Evolutionary conservation across 805 yeast genomes (phyloP), one percentile per base, ranked within the genome.

Genomic region (Scheffersomyces spartinae): DNA sequence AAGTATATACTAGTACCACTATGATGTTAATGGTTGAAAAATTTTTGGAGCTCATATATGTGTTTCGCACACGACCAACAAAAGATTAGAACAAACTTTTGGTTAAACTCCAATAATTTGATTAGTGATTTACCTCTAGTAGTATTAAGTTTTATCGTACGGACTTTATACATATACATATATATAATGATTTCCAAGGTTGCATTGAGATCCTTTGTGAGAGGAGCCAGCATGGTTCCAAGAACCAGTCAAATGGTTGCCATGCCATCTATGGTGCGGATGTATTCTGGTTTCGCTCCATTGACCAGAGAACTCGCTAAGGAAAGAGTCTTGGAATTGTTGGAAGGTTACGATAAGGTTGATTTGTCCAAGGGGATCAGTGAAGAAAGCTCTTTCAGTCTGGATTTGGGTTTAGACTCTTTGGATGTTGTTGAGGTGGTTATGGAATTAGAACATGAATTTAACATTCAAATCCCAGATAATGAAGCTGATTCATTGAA

Each of bases 291-390:
- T 25, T 71, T 68, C 33, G 77, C 81, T 15, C 62, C 66, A 16
- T 58, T 75, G 39, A 69, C 79, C 22, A 69, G 66, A 47, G 81
- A 74, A n/a, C 47, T 68, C 19, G 71, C 77, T 28, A 58, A 57
- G 27, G 77, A 71, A 40, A 65, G 84, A 57, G 59, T 75, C 28
- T 43, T 72, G 28, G 81, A 74, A 42, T 52, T 75, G 40, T 59
- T 75, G 35, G 80, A 74, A 49, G 72, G 77, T 6, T 74, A 68
- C 51, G 75, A 68, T 38, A 74, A 74, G 43, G 62, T 70, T 12
- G 61, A 60, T 21, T 13, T 33, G 17, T 35, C 46, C 25, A 57
- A 53, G 31, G 60, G 52, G 20, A 51, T 60, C 35, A 45, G 45
- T 19, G 66, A 59, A 30, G 39, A 40, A 11, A 39, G 59, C 5